Evolutionary conservation across 352 stramenopile species (phyloP).

Genomic region (Thraustochytrium sp.): DNA sequence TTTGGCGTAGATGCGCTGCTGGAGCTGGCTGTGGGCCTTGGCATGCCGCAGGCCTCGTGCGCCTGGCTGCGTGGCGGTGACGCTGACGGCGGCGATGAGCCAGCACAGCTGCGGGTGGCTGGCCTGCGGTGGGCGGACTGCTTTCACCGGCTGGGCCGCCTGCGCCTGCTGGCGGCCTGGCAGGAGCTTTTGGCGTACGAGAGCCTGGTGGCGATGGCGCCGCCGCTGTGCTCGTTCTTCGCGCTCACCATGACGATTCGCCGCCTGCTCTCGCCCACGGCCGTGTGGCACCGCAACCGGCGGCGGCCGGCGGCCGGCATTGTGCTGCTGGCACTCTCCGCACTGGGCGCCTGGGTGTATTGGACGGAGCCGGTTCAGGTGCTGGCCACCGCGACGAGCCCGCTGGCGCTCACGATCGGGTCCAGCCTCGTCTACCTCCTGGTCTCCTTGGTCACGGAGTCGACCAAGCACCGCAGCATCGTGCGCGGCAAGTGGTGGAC

Average conservation of each 20-base stretch:
- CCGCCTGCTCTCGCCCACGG: neutral
- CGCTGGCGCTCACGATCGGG: neutral
- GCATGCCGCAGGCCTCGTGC: too few species aligned
- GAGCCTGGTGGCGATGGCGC: neutral
- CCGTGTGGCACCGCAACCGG: neutral
- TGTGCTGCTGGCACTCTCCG: neutral
- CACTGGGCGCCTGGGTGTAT: neutral
- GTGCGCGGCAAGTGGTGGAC: constrained; percentile 1
- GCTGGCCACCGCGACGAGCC: neutral
- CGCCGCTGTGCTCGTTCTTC: neutral
- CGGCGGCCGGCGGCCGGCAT: neutral
- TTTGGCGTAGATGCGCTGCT: neutral
- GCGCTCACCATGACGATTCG: neutral
- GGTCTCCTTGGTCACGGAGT: neutral
- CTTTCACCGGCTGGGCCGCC: neutral
- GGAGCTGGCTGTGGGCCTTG: neutral
- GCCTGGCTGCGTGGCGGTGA: neutral
- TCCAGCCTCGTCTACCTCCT: constrained; percentile 10
- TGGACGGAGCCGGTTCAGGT: neutral
- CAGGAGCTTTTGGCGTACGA: neutral
- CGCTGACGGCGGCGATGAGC: neutral
- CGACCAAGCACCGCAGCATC: neutral
- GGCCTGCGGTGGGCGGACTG: neutral
- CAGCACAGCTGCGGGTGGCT: neutral
- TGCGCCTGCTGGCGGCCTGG: neutral